Percentiles rank a stretch among this genome's conserved stretches.
Evolutionary conservation across 495 filamentous ascomycete genomes (phyloP).

Genomic region (Letharia lupina): DNA sequence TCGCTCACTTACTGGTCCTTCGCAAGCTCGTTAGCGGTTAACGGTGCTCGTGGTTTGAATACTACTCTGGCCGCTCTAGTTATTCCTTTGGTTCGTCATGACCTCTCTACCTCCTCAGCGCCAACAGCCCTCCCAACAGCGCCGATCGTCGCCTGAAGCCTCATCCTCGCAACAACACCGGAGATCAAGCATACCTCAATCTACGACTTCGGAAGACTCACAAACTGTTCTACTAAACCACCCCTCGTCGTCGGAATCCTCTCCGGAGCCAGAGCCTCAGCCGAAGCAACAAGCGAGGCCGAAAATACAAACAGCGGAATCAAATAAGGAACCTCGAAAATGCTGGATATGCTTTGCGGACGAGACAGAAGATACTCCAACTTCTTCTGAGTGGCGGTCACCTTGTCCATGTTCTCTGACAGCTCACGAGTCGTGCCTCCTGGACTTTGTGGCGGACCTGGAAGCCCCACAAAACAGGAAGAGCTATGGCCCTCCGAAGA

Average conservation of each 20-base stretch:
- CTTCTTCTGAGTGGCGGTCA: slow-evolving; percentile 65
- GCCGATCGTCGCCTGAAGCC: slow-evolving; percentile 12
- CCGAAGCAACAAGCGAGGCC: slow-evolving; percentile 20
- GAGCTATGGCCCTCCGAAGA: slow-evolving; percentile 42
- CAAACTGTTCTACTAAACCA: slow-evolving; percentile 41
- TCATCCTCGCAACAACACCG: slow-evolving; percentile 18
- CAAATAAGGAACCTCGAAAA: slow-evolving; percentile 48
- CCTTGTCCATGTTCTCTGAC: slow-evolving; percentile 84
- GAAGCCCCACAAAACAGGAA: slow-evolving; percentile 53
- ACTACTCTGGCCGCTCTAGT: background rate
- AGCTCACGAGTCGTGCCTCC: slow-evolving; percentile 82
- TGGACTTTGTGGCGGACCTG: slow-evolving; percentile 82
- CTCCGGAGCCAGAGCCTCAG: slow-evolving; percentile 18
- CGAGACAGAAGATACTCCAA: slow-evolving; percentile 64
- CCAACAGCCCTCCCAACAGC: slow-evolving; percentile 15
- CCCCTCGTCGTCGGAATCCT: slow-evolving; percentile 25
- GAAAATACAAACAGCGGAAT: slow-evolving; percentile 13
- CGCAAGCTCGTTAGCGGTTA: background rate
- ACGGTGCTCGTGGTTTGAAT: background rate
- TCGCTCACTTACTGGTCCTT: background rate
- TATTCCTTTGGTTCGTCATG: slow-evolving; percentile 9
- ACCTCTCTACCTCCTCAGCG: slow-evolving; percentile 20
- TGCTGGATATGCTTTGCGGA: slow-evolving; percentile 94
- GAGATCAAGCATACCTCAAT: slow-evolving; percentile 24
- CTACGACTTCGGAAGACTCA: slow-evolving; percentile 31